A percentile compares a stretch with the other conserved stretches of the same genome.
Conservation (phyloP, 1,284 basidiomycete species). For the Rhizoctonia solani region DNA sequence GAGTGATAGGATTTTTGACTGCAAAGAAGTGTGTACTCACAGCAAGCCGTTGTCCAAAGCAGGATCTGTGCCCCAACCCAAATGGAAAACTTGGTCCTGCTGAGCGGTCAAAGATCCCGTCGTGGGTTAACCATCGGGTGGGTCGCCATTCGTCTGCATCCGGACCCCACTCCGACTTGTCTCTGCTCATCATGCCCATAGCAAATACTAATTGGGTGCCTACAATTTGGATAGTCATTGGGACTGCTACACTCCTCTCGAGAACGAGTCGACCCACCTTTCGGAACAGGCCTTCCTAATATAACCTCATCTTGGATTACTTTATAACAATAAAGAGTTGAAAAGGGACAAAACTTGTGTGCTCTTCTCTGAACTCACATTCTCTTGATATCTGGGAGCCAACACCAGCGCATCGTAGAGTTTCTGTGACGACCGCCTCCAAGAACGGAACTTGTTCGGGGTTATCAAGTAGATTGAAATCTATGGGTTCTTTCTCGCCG, state of each 20-base stretch:
- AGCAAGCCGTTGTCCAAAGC: slow-evolving; percentile 27
- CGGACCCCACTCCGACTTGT: slow-evolving; percentile 23
- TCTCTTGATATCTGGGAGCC: neutral
- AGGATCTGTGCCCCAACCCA: slow-evolving; percentile 19
- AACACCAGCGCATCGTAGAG: slow-evolving; percentile 1
- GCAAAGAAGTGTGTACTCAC: slow-evolving; percentile 3
- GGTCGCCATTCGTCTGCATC: slow-evolving; percentile 24
- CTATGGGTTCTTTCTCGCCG: neutral
- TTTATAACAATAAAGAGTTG: neutral
- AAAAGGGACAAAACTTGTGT: too few species aligned
- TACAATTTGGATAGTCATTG: neutral
- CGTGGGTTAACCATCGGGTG: slow-evolving; percentile 1
- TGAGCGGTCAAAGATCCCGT: slow-evolving; percentile 8
- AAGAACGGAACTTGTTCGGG: slow-evolving; percentile 2
- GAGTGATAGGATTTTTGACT: too few species aligned
- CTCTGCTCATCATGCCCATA: neutral
- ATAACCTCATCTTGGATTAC: neutral
- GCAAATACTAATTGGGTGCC: slow-evolving; percentile 6
- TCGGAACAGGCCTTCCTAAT: neutral
- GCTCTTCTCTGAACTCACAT: too few species aligned
- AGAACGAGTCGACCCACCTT: neutral
- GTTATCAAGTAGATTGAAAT: slow-evolving; percentile 6
- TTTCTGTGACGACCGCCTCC: slow-evolving; percentile 28
- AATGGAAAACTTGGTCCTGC: slow-evolving; percentile 21
- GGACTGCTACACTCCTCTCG: neutral